phyloP scores from a whole-genome alignment of 495 filamentous ascomycete genomes.

The Astrocystis sublimbata region DNA sequence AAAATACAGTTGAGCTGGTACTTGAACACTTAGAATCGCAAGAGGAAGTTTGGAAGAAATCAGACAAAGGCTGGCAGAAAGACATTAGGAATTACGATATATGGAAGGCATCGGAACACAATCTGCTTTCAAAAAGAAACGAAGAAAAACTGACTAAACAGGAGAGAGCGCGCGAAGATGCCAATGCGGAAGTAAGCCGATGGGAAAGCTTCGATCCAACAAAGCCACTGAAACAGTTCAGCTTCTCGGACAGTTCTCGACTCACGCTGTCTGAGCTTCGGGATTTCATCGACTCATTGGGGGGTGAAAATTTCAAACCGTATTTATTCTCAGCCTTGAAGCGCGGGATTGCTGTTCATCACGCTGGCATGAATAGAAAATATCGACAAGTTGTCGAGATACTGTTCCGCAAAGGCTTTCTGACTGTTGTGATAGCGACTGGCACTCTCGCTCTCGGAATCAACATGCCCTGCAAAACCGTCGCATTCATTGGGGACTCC shows the following conservation, averaged over 20 bases:
- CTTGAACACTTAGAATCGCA: conserved; percentile 50
- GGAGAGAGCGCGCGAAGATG: conserved; percentile 56
- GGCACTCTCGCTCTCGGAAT: conserved; percentile 76
- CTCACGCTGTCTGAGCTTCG: conserved; percentile 55
- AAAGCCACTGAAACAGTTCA: conserved; percentile 60
- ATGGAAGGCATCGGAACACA: conserved; percentile 43
- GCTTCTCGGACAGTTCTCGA: conserved; percentile 63
- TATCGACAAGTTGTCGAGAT: conserved; percentile 73
- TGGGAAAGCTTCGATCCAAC: conserved; percentile 66
- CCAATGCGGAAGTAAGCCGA: conserved; percentile 51
- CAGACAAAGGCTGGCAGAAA: conserved; percentile 58
- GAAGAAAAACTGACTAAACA: conserved; percentile 48
- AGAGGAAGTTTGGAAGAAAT: conserved; percentile 58
- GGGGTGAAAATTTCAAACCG: conserved; percentile 42
- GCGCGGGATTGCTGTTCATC: conserved; percentile 73
- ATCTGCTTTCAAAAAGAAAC: conserved; percentile 41
- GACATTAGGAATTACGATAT: conserved; percentile 54
- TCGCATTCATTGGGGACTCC: conserved; percentile 73
- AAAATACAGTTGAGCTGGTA: conserved; percentile 53
- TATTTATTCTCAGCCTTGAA: conserved; percentile 57
- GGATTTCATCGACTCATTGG: conserved; percentile 47
- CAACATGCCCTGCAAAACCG: conserved; percentile 84
- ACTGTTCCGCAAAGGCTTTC: conserved; percentile 70
- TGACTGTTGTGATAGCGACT: conserved; percentile 74
- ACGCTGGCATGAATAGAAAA: conserved; percentile 73